Percentiles rank a stretch among this genome's conserved stretches.
Conservation (phyloP, 2,329 filamentous ascomycete species). For the Cercospora sp. region DNA sequence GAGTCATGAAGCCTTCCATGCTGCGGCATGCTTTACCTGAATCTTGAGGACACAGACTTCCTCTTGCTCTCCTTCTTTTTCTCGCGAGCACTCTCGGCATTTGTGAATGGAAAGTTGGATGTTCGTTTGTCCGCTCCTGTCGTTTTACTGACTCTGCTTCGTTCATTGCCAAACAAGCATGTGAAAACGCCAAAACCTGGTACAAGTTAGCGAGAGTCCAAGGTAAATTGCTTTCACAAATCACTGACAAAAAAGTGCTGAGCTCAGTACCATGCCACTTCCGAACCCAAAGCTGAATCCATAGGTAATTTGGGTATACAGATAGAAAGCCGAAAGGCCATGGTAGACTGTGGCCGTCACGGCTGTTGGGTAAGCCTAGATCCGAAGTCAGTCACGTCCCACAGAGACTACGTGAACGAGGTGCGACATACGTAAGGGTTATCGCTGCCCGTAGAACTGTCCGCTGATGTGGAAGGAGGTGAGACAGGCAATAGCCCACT, state of each 20-base stretch:
- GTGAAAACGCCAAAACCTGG: constrained; percentile 63
- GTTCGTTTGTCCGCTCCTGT: constrained; percentile 68
- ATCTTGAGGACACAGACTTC: constrained; percentile 30
- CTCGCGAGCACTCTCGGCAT: constrained; percentile 42
- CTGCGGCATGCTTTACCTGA: constrained; percentile 15
- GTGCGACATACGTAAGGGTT: constrained; percentile 4
- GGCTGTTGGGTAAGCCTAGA: constrained; percentile 61
- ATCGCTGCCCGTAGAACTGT: background rate
- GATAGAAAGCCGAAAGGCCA: constrained; percentile 60
- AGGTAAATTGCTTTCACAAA: background rate
- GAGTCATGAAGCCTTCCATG: constrained; percentile 1
- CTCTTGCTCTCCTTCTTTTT: constrained; percentile 36
- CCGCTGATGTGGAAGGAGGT: constrained; percentile 6
- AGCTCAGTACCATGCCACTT: constrained; percentile 60
- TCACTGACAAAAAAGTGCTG: constrained; percentile 52
- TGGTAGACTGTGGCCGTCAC: constrained; percentile 67
- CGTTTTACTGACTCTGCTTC: constrained; percentile 59
- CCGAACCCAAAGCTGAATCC: constrained; percentile 56
- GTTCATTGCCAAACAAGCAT: constrained; percentile 57
- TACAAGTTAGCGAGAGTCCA: background rate
- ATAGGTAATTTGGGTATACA: constrained; percentile 66
- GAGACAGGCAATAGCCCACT: constrained; percentile 68
- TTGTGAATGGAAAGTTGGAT: constrained; percentile 65
- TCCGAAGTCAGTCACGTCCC: constrained; percentile 8
- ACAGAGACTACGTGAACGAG: background rate